Conservation (phyloP, 768 basidiomycete genomes). For the Cantharellus anzutake region DNA sequence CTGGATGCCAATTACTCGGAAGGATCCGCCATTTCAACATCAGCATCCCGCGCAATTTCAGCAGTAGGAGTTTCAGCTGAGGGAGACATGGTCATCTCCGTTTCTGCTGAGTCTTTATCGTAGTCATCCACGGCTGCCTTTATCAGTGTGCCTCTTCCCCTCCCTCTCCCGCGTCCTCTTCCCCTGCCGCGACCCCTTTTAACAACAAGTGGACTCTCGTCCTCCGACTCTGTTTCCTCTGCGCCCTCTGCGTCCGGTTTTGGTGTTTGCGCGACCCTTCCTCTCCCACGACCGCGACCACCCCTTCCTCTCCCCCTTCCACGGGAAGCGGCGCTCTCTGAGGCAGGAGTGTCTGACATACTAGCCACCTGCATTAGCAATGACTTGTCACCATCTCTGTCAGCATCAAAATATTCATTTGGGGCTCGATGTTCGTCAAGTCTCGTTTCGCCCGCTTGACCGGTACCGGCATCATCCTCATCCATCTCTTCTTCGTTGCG, state of each 20-base stretch:
- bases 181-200: slow-evolving; percentile 13
- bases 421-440: slow-evolving; percentile 30
- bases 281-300: not conserved
- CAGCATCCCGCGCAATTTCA: no score
- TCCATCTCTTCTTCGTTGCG: slow-evolving; percentile 43
- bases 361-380: not conserved
- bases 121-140: no score
- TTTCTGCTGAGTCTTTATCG: no score
- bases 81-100: no score
- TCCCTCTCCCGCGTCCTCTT: slow-evolving; percentile 11
- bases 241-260: not conserved
- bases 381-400: slow-evolving; percentile 37
- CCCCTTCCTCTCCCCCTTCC: not conserved
- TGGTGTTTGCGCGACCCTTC: not conserved
- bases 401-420: slow-evolving; percentile 60
- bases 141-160: slow-evolving; percentile 15
- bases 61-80: no score
- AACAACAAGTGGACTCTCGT: slow-evolving; percentile 1
- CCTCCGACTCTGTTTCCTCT: not conserved
- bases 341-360: not conserved
- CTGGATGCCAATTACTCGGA: no score
- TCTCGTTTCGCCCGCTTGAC: slow-evolving; percentile 14
- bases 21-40: no score
- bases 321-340: not conserved
- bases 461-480: slow-evolving; percentile 32